Percentiles rank a stretch among this genome's conserved stretches.
phyloP scores from a whole-genome alignment of 176 grass and related monocot species.

The Stipa capillata region DNA sequence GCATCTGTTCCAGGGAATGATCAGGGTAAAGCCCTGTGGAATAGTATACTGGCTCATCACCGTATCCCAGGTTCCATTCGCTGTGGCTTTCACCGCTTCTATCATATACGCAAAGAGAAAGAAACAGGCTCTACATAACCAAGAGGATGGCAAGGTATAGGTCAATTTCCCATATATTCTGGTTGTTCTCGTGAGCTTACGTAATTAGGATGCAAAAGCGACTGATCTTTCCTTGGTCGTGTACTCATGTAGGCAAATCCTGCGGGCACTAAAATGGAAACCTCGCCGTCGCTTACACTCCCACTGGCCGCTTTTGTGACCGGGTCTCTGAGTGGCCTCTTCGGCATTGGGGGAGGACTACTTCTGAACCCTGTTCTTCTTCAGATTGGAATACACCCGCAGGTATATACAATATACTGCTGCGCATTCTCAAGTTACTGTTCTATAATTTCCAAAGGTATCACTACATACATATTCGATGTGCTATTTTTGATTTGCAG shows the following conservation, averaged over 20 bases:
- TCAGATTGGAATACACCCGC: conserved; percentile 57
- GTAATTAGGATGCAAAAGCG: neutral
- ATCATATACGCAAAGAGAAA: conserved; percentile 41
- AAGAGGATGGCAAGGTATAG: conserved; percentile 24
- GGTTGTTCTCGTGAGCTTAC: too few species aligned
- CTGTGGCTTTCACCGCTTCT: conserved; percentile 50
- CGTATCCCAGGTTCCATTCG: conserved; percentile 46
- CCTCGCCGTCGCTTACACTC: conserved; percentile 32
- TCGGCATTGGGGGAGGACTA: conserved; percentile 63
- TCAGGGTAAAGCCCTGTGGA: conserved; percentile 65
- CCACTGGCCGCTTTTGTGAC: conserved; percentile 44
- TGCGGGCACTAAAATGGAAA: neutral
- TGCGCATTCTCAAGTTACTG: neutral
- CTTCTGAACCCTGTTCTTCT: conserved; percentile 59
- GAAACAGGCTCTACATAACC: neutral
- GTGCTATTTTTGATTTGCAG: neutral
- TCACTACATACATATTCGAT: neutral
- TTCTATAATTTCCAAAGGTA: neutral
- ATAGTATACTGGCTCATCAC: conserved; percentile 55
- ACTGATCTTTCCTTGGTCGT: neutral
- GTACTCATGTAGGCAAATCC: conserved; percentile 4
- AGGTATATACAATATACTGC: conserved; percentile 1
- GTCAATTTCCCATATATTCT: too few species aligned
- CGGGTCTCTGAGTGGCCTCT: conserved; percentile 54
- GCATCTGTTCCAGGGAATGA: conserved; percentile 28